Conservation (phyloP, 2,329 filamentous ascomycete species). For the Colletotrichum spaethianum region DNA sequence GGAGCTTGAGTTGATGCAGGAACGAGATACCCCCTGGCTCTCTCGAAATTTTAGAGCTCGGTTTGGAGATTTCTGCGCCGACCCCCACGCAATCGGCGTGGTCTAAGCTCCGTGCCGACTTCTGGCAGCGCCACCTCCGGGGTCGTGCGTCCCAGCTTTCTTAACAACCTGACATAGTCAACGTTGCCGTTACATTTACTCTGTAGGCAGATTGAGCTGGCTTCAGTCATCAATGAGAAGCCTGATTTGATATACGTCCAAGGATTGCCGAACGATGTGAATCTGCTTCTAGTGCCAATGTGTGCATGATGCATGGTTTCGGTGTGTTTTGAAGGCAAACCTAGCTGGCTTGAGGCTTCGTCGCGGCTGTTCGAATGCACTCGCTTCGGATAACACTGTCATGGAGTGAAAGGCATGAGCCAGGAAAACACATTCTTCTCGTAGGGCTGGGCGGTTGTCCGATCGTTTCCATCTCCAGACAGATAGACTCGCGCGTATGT, state of each 20-base stretch:
- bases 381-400: background rate
- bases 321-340: background rate
- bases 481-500: slow-evolving; percentile 16
- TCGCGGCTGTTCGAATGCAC: too few relatives aligned
- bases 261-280: background rate
- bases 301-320: background rate
- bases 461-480: background rate
- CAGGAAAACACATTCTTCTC: background rate
- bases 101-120: slow-evolving; percentile 40
- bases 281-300: background rate
- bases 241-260: background rate
- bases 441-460: slow-evolving; percentile 4
- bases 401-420: background rate
- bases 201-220: background rate
- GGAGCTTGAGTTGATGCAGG: slow-evolving; percentile 18
- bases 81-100: slow-evolving; percentile 38
- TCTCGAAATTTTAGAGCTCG: slow-evolving; percentile 36
- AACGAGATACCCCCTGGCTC: slow-evolving; percentile 2
- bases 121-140: slow-evolving; percentile 17
- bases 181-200: background rate
- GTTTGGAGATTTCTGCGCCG: slow-evolving; percentile 35
- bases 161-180: background rate
- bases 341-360: background rate
- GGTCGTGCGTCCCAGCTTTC: background rate
- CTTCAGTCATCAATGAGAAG: background rate